Evolutionary conservation across 805 yeast species (phyloP).

Genomic region (Cyberlindnera amylophila): DNA sequence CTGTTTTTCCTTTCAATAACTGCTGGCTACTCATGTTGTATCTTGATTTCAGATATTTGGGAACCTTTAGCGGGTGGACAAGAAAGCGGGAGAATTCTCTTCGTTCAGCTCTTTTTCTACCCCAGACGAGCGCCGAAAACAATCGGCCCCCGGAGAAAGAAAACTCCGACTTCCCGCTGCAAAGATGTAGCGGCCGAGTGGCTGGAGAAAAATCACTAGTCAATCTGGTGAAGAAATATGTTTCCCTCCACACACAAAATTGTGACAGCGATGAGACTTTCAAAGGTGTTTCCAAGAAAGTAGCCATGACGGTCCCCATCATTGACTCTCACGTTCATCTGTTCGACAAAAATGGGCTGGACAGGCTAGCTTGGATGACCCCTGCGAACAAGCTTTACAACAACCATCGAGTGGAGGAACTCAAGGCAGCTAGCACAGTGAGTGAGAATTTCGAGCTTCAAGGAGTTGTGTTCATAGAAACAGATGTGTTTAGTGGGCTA

Average conservation of each 20-base stretch:
- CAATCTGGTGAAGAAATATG: no score
- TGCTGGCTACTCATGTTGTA: background rate
- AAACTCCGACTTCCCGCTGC: no score
- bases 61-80: background rate
- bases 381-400: slow-evolving; percentile 9
- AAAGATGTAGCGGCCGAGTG: no score
- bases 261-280: no score
- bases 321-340: slow-evolving; percentile 24
- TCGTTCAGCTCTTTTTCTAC: slow-evolving; percentile 3
- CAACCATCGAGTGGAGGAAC: slow-evolving; percentile 15
- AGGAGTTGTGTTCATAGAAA: slow-evolving; percentile 19
- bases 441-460: background rate
- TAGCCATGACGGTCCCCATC: background rate
- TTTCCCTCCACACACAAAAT: no score
- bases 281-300: background rate
- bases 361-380: slow-evolving; percentile 17
- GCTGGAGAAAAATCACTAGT: no score
- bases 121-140: background rate
- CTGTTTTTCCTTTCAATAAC: slow-evolving; percentile 33
- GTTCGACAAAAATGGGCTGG: slow-evolving; percentile 13
- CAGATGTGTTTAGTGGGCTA: slow-evolving; percentile 16
- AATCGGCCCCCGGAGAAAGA: no score
- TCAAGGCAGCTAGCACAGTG: background rate
- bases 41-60: background rate
- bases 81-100: no score